Evolutionary conservation across 2,329 filamentous ascomycete genomes (phyloP).

Genomic region (Chalaropsis thielavioides): DNA sequence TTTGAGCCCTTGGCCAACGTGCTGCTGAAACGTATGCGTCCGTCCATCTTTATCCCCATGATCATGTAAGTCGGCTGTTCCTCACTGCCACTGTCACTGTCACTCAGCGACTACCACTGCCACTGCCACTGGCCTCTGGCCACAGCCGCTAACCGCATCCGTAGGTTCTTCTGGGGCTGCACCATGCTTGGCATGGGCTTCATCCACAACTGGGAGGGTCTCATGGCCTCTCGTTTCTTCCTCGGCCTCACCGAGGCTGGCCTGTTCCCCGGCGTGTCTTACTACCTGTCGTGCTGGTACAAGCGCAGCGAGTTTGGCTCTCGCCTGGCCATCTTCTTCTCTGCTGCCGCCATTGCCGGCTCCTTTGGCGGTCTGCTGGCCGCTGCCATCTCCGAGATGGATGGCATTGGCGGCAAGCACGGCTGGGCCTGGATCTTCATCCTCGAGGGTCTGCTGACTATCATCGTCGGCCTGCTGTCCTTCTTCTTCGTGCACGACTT

Average conservation of each 20-base stretch:
- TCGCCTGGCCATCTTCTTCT: slow-evolving; percentile 73
- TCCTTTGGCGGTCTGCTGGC: slow-evolving; percentile 64
- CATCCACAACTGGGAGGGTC: slow-evolving; percentile 44
- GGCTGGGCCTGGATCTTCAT: slow-evolving; percentile 57
- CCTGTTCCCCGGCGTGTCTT: slow-evolving; percentile 62
- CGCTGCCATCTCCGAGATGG: slow-evolving; percentile 56
- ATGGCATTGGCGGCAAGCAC: slow-evolving; percentile 41
- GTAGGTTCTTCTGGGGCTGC: slow-evolving; percentile 48
- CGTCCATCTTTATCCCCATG: slow-evolving; percentile 63
- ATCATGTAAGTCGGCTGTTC: slow-evolving; percentile 50
- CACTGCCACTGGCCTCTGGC: neutral
- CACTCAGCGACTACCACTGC: no score
- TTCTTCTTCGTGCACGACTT: slow-evolving; percentile 78
- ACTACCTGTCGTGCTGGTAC: slow-evolving; percentile 77
- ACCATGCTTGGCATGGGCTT: slow-evolving; percentile 58
- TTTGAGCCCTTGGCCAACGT: slow-evolving; percentile 70
- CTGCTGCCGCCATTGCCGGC: slow-evolving; percentile 63
- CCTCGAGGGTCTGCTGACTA: slow-evolving; percentile 54
- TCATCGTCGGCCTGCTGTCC: slow-evolving; percentile 50
- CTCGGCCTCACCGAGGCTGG: slow-evolving; percentile 62
- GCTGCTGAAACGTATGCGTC: slow-evolving; percentile 59
- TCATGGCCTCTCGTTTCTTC: slow-evolving; percentile 56
- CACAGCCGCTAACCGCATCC: slow-evolving; percentile 19
- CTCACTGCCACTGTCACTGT: neutral
- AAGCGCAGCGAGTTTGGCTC: slow-evolving; percentile 63